Base-by-base conservation (phyloP, 2,329 filamentous ascomycete genomes). In the Metarhizium brunneum region DNA sequence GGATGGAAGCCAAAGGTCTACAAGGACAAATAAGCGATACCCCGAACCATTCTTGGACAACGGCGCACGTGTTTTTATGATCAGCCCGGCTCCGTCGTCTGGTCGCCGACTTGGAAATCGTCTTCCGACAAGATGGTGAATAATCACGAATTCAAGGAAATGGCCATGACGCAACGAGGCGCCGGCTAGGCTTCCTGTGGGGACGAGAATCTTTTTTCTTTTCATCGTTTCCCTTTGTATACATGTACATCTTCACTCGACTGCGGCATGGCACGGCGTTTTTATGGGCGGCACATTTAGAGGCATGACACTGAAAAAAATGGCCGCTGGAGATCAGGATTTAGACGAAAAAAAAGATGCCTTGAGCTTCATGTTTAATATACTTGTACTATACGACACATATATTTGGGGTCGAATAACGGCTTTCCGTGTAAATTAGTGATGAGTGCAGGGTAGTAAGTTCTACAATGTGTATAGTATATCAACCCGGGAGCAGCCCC, bases 1-100 rank as follows among this genome's bases (percentile, higher is more conserved):
- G 94, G 92, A 0, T 96, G 90, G 85, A 95, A 92, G 70, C 94
- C 92, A 57, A 96, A 96, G 78, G 77, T 96, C 57, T 96, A 94
- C 74, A 95, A 95, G 76, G 89, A 95, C 70, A 80, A 84, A 79
- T 88, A 74, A 55, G 13, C 43, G 20, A 47, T 25, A 38, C 49
- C 18, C 32, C 3, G 25, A 25, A 25, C 25, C 25, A 25, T 25
- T 25, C 25, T 25, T 25, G 25, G 25, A 25, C 25, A 25, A 25
- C 1, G 25, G 4, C 25, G 25, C 25, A 25, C 4, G 25, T 25
- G 25, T 25, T 25, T 25, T 4, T 25, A 4, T 25, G 3, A 25
- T 25, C 25, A 25, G 25, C 25, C 25, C 25, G 25, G 25, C 3
- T 2, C 6, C 2, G 32, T 35, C 6, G 10, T 7, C 32, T 35